A percentile compares a stretch with the other conserved stretches of the same genome.
Evolutionary conservation across 805 yeast genomes (phyloP).

Genomic region (Maudiozyma bulderi): DNA sequence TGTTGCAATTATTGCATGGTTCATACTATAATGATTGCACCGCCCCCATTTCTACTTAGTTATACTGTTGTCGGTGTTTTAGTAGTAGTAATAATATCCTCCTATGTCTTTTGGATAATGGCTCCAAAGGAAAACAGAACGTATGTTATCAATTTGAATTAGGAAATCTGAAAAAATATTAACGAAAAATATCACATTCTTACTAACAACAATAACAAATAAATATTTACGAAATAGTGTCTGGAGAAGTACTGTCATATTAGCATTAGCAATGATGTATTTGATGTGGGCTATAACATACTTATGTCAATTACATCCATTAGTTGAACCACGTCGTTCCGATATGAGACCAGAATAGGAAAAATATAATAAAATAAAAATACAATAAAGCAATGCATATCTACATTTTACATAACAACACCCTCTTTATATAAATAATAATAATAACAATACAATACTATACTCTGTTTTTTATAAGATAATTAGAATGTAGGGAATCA

Average conservation of each 20-base stretch:
- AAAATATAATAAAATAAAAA: conserved; percentile 9
- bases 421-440: background rate
- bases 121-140: conserved; percentile 79
- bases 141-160: conserved; percentile 31
- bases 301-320: conserved; percentile 75
- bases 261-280: conserved; percentile 67
- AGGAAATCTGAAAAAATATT: background rate
- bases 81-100: conserved; percentile 44
- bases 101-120: conserved; percentile 67
- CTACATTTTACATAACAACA: background rate
- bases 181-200: conserved; percentile 1
- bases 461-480: background rate
- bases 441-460: background rate
- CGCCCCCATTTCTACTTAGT: conserved; percentile 19
- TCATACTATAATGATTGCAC: no score
- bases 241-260: conserved; percentile 62
- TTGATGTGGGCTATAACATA: conserved; percentile 92
- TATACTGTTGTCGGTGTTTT: conserved; percentile 64
- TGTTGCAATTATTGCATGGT: no score
- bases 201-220: conserved; percentile 1
- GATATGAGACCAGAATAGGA: conserved; percentile 74
- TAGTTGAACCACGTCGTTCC: conserved; percentile 82
- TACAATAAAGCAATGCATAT: background rate
- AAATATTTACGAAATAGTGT: conserved; percentile 30
- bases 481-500: background rate